A percentile compares a stretch with the other conserved stretches of the same genome.
Evolutionary conservation across 2,329 filamentous ascomycete genomes (phyloP).

Genomic region (Colletotrichum eremochloae): DNA sequence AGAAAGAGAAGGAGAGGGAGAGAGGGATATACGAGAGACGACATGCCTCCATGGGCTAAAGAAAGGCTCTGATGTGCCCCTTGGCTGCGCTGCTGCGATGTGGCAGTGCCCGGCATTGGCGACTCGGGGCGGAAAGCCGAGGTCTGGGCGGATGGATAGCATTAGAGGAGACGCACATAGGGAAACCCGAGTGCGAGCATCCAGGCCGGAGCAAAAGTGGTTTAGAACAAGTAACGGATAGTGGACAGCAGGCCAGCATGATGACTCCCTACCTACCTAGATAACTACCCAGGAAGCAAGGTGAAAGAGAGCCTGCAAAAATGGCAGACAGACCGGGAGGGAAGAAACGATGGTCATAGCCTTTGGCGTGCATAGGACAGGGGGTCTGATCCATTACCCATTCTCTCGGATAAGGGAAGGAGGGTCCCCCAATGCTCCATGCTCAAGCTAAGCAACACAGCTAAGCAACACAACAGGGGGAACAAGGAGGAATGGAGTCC

Average conservation of each 20-base stretch:
- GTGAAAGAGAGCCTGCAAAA: not conserved
- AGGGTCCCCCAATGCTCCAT: not conserved
- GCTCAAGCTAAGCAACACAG: not conserved
- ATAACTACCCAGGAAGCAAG: too few relatives aligned
- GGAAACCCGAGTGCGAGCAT: not conserved
- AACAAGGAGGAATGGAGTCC: slow-evolving; percentile 2
- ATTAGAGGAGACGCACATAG: not conserved
- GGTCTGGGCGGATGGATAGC: too few relatives aligned
- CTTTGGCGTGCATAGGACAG: slow-evolving; percentile 34
- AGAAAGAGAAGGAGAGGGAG: not conserved
- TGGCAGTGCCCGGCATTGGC: not conserved
- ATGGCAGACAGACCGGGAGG: slow-evolving; percentile 15
- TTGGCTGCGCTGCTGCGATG: not conserved
- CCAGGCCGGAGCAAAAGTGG: not conserved
- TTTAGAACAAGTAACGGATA: not conserved
- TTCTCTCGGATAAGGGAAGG: slow-evolving; percentile 18
- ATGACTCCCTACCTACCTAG: not conserved
- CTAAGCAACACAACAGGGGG: not conserved
- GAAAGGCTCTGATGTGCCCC: not conserved
- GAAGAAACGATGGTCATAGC: slow-evolving; percentile 29
- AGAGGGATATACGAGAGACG: not conserved
- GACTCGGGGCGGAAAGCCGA: too few relatives aligned
- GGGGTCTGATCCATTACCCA: slow-evolving; percentile 11
- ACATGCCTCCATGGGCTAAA: not conserved
- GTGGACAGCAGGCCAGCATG: not conserved